Base-by-base conservation (phyloP, 306 rosid genomes). In the Trifolium fragiferum region DNA sequence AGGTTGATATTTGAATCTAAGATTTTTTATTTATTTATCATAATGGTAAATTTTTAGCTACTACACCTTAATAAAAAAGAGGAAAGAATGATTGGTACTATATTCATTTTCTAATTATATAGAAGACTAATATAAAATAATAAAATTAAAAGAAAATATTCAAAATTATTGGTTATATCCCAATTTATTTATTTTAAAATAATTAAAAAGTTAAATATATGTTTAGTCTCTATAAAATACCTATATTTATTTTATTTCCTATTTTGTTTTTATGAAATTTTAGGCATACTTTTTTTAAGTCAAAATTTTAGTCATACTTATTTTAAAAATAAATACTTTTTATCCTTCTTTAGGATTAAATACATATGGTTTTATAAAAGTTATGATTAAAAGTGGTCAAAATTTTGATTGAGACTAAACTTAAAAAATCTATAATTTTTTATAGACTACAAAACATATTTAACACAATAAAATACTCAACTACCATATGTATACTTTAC, bases 401-500 rank as follows among this genome's bases (percentile, higher is more conserved):
- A 12, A 4, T 4, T 13, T 44, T 44, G 13, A 44, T 13, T 4
- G 53, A 15, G 20, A 49, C 20, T 41, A 41, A 41, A 41, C 14
- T 41, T 41, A 41, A 41, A 41, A 41, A 10, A 41, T 41, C 2
- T 40, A 8, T 41, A 10, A 9, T 61, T 76, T 38, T 35, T 35
- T 37, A 7, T 8, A 7, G 40, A 37, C 40, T 37, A 8, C 33
- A 55, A 58, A 55, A 66, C 1, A 23, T 12, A 32, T 72, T 9
- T 30, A 32, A 59, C 35, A 3, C 21, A 59, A 40, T 12, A 33
- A 37, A 69, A 68, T 75, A 23, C 14, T 20, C 12, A 21, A 30
- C 53, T 70, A 60, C 49, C 51, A 72, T 32, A 33, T 15, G 25
- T 38, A 12, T 78, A 21, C 83, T 79, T 66, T 54, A 55, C 63